phyloP scores from a whole-genome alignment of 805 yeast species.

The Hemisphaericaspora nanyangensis region DNA sequence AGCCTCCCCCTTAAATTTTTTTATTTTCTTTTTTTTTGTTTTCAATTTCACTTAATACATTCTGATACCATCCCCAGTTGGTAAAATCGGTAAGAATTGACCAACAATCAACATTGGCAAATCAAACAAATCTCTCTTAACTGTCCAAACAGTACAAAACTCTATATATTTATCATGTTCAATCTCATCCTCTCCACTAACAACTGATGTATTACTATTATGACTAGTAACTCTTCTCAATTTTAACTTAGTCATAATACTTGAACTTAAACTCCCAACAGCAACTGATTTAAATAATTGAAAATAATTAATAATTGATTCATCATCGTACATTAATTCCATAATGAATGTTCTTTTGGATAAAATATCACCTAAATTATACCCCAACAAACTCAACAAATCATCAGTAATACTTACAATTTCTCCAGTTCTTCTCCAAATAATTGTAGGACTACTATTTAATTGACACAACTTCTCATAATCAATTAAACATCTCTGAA shows the following conservation, averaged over 20 bases:
- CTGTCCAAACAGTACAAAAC: constrained; percentile 83
- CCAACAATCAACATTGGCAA: constrained; percentile 83
- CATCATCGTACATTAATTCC: constrained; percentile 75
- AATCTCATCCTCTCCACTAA: constrained; percentile 4
- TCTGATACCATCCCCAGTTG: constrained; percentile 29
- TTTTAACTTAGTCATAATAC: constrained; percentile 49
- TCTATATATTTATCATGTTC: constrained; percentile 36
- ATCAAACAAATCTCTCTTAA: constrained; percentile 77
- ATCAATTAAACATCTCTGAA: constrained; percentile 43
- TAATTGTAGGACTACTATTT: constrained; percentile 74
- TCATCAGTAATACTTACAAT: constrained; percentile 77
- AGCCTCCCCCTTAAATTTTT: too few species aligned
- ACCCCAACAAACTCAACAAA: constrained; percentile 65
- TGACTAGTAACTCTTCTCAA: constrained; percentile 15
- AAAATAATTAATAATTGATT: constrained; percentile 68
- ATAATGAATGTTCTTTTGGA: constrained; percentile 64
- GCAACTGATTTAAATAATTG: constrained; percentile 68
- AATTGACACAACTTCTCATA: constrained; percentile 41
- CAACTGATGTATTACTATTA: constrained; percentile 9
- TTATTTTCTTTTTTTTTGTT: too few species aligned
- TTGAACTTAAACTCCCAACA: constrained; percentile 58
- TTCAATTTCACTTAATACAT: too few species aligned
- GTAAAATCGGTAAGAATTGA: constrained; percentile 67
- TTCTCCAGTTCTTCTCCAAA: constrained; percentile 86
- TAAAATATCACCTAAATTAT: constrained; percentile 53